Evolutionary conservation across 1,284 basidiomycete species (phyloP).

Genomic region (Fomitiporia mediterranea): DNA sequence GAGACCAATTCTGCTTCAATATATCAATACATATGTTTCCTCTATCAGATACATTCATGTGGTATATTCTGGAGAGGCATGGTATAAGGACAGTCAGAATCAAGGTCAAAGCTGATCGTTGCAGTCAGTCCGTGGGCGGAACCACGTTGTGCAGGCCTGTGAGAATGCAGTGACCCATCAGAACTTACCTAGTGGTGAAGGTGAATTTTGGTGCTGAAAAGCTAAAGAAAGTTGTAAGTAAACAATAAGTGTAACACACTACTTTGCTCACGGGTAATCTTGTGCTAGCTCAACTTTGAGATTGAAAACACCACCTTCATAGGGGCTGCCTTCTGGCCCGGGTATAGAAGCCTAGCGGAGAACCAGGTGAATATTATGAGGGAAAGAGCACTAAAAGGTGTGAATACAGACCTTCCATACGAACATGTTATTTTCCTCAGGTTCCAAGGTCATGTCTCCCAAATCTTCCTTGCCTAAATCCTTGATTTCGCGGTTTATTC

Average conservation of each 20-base stretch:
- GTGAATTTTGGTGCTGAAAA: slow-evolving; percentile 80
- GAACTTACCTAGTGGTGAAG: slow-evolving; percentile 66
- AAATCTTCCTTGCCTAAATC: slow-evolving; percentile 83
- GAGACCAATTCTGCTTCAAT: slow-evolving; percentile 87
- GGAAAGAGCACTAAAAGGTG: slow-evolving; percentile 26
- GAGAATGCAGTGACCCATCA: background rate
- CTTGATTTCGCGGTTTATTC: slow-evolving; percentile 83
- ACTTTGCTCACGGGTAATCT: slow-evolving; percentile 76
- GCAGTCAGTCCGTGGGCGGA: background rate
- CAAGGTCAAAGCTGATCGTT: background rate
- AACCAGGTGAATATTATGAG: slow-evolving; percentile 47
- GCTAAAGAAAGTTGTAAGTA: slow-evolving; percentile 35
- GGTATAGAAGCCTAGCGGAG: slow-evolving; percentile 71
- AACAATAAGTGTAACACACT: background rate
- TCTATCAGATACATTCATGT: slow-evolving; percentile 85
- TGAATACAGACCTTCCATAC: slow-evolving; percentile 35
- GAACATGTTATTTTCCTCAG: slow-evolving; percentile 49
- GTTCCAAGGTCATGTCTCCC: slow-evolving; percentile 67
- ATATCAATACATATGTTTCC: slow-evolving; percentile 77
- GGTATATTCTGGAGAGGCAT: slow-evolving; percentile 63
- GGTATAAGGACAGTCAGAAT: background rate
- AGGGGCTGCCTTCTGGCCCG: slow-evolving; percentile 80
- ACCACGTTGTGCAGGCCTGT: background rate
- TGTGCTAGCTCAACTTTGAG: slow-evolving; percentile 65
- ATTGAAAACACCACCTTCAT: slow-evolving; percentile 83